Evolutionary conservation across 208 protist genomes (phyloP).

Genomic region (Willaertia magna): DNA sequence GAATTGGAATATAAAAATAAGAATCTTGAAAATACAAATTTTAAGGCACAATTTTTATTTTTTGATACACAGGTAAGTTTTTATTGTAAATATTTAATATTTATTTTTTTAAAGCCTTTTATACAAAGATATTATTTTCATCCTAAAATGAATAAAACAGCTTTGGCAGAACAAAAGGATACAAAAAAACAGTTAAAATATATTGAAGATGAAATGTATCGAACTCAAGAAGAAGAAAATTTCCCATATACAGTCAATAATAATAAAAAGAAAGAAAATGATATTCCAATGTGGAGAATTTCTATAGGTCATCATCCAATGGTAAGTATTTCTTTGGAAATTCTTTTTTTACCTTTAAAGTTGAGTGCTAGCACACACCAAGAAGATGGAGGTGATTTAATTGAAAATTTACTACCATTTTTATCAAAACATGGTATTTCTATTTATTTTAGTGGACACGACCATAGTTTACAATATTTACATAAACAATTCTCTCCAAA

Average conservation of each 20-base stretch:
- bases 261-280: background rate
- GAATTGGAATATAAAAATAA: too few species aligned
- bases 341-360: too few species aligned
- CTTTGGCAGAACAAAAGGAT: background rate
- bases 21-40: too few species aligned
- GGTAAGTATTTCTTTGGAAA: too few species aligned
- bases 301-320: background rate
- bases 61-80: too few species aligned
- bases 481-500: background rate
- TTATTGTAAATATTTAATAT: too few species aligned
- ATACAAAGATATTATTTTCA: background rate
- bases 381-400: background rate
- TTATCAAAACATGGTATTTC: background rate
- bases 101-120: too few species aligned
- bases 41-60: background rate
- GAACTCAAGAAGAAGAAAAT: background rate
- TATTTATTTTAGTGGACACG: background rate
- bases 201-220: background rate
- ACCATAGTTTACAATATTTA: background rate
- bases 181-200: background rate
- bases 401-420: background rate
- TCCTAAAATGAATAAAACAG: background rate
- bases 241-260: background rate
- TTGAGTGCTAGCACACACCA: background rate
- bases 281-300: background rate